phyloP scores from a whole-genome alignment of 306 rosid species.

The Rosa rugosa region DNA sequence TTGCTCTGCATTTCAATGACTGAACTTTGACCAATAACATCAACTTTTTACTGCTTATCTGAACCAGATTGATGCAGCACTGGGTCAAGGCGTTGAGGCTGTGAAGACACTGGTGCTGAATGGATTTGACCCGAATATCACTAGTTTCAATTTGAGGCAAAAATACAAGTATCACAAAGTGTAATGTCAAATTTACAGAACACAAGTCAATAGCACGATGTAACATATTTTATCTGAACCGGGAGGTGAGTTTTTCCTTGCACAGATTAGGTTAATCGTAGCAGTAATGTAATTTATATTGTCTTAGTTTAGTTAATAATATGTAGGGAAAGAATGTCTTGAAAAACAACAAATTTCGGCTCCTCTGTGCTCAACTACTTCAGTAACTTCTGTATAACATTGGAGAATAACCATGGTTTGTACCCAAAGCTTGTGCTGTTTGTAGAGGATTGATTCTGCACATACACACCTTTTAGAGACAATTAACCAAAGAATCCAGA shows the following conservation, averaged over 20 bases:
- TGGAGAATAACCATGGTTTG: not conserved
- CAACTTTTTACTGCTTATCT: not conserved
- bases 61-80: constrained; percentile 68
- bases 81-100: constrained; percentile 79
- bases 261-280: not conserved
- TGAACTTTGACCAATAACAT: not conserved
- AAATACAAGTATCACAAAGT: constrained; percentile 87
- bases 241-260: not conserved
- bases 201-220: not conserved
- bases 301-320: not conserved
- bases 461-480: not conserved
- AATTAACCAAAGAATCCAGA: too few relatives aligned
- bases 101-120: constrained; percentile 53
- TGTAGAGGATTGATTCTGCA: not conserved
- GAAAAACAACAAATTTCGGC: not conserved
- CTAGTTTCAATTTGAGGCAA: constrained; percentile 74
- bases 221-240: not conserved
- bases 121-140: constrained; percentile 63
- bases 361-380: not conserved
- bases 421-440: not conserved
- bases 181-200: constrained; percentile 20
- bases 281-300: not conserved
- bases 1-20: not conserved
- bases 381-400: not conserved
- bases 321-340: not conserved